Conservation (phyloP, 192 early-diverging fungal species). For the Entomortierella parvispora region DNA sequence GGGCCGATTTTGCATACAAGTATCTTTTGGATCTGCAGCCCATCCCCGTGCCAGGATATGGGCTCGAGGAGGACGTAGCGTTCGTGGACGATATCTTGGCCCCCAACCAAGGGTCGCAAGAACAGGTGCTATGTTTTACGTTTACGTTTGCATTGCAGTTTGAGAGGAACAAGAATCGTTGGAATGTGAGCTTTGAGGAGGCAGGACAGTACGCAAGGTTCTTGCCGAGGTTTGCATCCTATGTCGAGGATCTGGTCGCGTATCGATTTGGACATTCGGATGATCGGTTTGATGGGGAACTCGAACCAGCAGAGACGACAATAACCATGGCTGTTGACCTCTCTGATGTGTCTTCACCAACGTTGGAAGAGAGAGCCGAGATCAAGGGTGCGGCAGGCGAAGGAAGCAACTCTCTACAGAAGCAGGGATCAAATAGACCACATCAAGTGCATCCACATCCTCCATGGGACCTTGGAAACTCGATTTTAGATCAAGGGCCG, state of each 20-base stretch:
- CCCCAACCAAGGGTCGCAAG: conserved; percentile 29
- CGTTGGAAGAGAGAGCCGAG: too few species aligned
- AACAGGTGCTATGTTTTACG: conserved; percentile 24
- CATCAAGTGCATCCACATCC: conserved; percentile 18
- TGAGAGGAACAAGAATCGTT: conserved; percentile 17
- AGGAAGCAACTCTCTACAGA: too few species aligned
- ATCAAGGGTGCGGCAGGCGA: too few species aligned
- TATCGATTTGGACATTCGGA: conserved; percentile 24
- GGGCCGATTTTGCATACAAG: conserved; percentile 43
- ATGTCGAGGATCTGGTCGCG: conserved; percentile 41
- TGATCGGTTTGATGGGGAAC: neutral
- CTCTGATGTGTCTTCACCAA: too few species aligned
- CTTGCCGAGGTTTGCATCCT: conserved; percentile 32
- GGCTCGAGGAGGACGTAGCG: neutral
- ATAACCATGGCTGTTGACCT: too few species aligned
- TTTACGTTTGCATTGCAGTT: conserved; percentile 40
- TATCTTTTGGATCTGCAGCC: conserved; percentile 21
- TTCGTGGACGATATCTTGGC: conserved; percentile 32
- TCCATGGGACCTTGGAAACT: conserved; percentile 24
- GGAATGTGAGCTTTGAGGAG: conserved; percentile 22
- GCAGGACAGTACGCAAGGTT: conserved; percentile 27
- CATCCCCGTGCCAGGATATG: conserved; percentile 18
- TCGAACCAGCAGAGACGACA: too few species aligned
- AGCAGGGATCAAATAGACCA: too few species aligned
- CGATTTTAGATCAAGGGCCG: conserved; percentile 27